Evolutionary conservation across 2,329 filamentous ascomycete genomes (phyloP).

Genomic region (Claviceps sp.): DNA sequence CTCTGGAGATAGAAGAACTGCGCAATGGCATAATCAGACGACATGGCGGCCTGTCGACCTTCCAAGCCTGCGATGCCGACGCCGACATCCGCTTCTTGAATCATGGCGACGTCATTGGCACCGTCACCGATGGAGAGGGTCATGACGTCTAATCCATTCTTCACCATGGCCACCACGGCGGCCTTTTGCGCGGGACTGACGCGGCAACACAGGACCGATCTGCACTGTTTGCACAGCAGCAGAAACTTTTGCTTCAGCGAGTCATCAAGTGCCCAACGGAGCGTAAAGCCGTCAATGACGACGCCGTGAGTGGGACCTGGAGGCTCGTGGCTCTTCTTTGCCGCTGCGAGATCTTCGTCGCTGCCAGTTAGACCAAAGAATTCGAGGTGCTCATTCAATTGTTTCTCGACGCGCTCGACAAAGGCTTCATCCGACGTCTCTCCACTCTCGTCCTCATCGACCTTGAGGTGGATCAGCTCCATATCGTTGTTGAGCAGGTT

Average conservation of each 20-base stretch:
- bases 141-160: conserved; percentile 89
- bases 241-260: conserved; percentile 82
- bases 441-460: conserved; percentile 56
- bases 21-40: conserved; percentile 87
- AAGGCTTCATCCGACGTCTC: conserved; percentile 33
- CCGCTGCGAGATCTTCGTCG: conserved; percentile 69
- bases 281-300: conserved; percentile 86
- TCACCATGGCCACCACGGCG: conserved; percentile 92
- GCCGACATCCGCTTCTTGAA: conserved; percentile 92
- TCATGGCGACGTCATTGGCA: conserved; percentile 95
- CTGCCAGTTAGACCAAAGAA: conserved; percentile 70
- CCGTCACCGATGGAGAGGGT: conserved; percentile 88
- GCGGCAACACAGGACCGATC: conserved; percentile 90
- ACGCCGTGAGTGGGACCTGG: conserved; percentile 82
- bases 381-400: conserved; percentile 61
- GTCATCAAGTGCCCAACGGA: conserved; percentile 77
- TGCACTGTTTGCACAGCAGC: conserved; percentile 91
- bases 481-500: conserved; percentile 95
- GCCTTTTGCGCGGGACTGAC: conserved; percentile 96
- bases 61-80: conserved; percentile 91
- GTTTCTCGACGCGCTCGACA: conserved; percentile 46
- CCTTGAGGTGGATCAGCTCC: conserved; percentile 85
- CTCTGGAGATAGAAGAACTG: conserved; percentile 84
- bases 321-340: conserved; percentile 71
- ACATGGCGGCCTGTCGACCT: conserved; percentile 88